Conservation (phyloP, 2,329 filamentous ascomycete genomes). For the Aspergillus sclerotialis region DNA sequence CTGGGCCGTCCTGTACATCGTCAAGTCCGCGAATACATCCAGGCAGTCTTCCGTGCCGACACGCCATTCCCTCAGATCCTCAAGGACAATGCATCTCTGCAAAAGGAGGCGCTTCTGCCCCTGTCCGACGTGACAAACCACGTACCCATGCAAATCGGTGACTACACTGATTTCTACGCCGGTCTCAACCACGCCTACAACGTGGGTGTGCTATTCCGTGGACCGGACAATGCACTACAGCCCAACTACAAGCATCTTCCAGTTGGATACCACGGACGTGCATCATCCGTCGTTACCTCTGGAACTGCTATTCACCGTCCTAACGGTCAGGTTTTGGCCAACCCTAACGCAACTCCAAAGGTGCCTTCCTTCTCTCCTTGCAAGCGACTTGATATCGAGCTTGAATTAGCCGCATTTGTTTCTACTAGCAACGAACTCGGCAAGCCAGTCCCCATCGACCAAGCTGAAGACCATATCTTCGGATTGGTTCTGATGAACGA, state of each 20-base stretch:
- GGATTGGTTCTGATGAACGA: constrained; percentile 80
- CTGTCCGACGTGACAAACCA: constrained; percentile 57
- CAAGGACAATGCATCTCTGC: constrained; percentile 54
- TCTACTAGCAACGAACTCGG: constrained; percentile 60
- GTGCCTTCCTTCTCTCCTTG: constrained; percentile 57
- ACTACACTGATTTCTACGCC: constrained; percentile 83
- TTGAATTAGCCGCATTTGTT: constrained; percentile 73
- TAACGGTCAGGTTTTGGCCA: constrained; percentile 63
- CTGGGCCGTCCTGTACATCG: constrained; percentile 62
- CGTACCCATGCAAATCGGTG: constrained; percentile 69
- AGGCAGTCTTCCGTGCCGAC: constrained; percentile 55
- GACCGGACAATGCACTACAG: constrained; percentile 64
- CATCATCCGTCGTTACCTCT: constrained; percentile 68
- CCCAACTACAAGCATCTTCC: constrained; percentile 77
- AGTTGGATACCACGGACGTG: constrained; percentile 73
- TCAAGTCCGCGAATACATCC: constrained; percentile 62
- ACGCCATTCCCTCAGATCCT: constrained; percentile 57
- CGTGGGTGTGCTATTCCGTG: constrained; percentile 65
- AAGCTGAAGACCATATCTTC: constrained; percentile 67
- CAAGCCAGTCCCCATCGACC: constrained; percentile 52
- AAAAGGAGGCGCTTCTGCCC: constrained; percentile 52
- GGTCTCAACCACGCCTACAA: constrained; percentile 72
- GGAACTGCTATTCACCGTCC: constrained; percentile 68
- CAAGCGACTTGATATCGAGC: constrained; percentile 67
- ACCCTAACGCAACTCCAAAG: constrained; percentile 56